These are phyloP conservation scores for Vicia sativa DNA, from an alignment of 306 rosid genomes.

Conservation along the genomic window DNA sequence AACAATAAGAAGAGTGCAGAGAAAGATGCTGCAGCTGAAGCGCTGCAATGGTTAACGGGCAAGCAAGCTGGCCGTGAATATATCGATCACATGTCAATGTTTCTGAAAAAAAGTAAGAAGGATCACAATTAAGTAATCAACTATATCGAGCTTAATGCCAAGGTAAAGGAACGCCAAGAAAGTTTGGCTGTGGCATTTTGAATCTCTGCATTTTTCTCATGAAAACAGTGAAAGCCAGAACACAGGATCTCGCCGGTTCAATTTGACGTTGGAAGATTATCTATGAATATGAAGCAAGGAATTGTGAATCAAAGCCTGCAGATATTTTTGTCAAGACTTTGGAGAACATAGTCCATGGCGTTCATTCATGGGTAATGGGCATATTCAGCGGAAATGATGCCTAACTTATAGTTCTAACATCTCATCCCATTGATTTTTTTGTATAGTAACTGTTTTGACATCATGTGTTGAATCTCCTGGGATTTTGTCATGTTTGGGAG, in stretches of 20 bases:
- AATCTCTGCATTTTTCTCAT: slow-evolving; percentile 29
- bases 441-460: slow-evolving; percentile 22
- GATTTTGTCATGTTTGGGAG: slow-evolving; percentile 12
- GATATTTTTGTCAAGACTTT: slow-evolving; percentile 7
- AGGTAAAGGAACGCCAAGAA: slow-evolving; percentile 16
- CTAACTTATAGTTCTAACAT: slow-evolving; percentile 12
- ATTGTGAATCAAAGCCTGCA: slow-evolving; percentile 23
- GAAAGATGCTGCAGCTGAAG: slow-evolving; percentile 96
- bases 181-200: slow-evolving; percentile 30
- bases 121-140: slow-evolving; percentile 51
- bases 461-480: not conserved
- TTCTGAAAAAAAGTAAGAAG: slow-evolving; percentile 87
- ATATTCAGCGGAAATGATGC: slow-evolving; percentile 28
- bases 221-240: slow-evolving; percentile 21
- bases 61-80: slow-evolving; percentile 55
- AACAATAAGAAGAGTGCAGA: slow-evolving; percentile 90
- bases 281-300: slow-evolving; percentile 33
- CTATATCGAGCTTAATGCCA: slow-evolving; percentile 22
- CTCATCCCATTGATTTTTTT: no score
- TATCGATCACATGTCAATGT: slow-evolving; percentile 66
- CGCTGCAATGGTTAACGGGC: slow-evolving; percentile 84
- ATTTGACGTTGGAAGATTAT: slow-evolving; percentile 35
- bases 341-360: slow-evolving; percentile 26
- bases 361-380: slow-evolving; percentile 24
- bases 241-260: not conserved